Evolutionary conservation across 495 filamentous ascomycete species (phyloP).

Genomic region (Massariosphaeria phaeospora): DNA sequence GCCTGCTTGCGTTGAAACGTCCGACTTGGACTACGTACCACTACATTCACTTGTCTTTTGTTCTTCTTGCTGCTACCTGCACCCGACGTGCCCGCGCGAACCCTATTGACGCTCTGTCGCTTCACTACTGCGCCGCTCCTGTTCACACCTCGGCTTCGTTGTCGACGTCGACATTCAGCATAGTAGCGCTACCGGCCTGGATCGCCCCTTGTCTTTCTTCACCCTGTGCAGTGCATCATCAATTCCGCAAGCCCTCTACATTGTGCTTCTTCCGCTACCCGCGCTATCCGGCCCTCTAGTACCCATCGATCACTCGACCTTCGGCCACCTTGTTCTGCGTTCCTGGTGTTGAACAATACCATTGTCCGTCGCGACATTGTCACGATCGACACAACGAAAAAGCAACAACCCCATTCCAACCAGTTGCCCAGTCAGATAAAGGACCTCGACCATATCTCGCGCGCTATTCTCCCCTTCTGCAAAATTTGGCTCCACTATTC

Average conservation of each 20-base stretch:
- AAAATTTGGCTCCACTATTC: neutral
- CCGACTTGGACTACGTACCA: neutral
- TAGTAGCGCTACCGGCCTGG: too few relatives aligned
- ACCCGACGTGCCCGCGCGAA: too few relatives aligned
- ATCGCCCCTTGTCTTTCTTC: neutral
- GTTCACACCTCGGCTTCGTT: neutral
- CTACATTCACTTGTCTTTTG: neutral
- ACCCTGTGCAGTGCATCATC: slow-evolving; percentile 7
- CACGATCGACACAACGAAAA: neutral
- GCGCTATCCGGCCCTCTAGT: neutral
- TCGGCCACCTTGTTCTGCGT: slow-evolving; percentile 3
- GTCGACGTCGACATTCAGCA: neutral
- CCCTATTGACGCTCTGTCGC: neutral
- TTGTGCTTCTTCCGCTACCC: neutral
- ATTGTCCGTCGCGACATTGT: too few relatives aligned
- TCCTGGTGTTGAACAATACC: slow-evolving; percentile 6
- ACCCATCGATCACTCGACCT: neutral
- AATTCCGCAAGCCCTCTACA: neutral
- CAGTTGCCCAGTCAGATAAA: neutral
- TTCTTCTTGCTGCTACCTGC: neutral
- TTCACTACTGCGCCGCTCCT: neutral
- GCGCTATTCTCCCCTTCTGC: neutral
- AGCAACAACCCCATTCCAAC: slow-evolving; percentile 11
- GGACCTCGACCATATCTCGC: neutral
- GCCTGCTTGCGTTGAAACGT: neutral